Evolutionary conservation across 2,329 filamentous ascomycete genomes (phyloP), one percentile per base, ranked within the genome.

Genomic region (Penicillium sp.): DNA sequence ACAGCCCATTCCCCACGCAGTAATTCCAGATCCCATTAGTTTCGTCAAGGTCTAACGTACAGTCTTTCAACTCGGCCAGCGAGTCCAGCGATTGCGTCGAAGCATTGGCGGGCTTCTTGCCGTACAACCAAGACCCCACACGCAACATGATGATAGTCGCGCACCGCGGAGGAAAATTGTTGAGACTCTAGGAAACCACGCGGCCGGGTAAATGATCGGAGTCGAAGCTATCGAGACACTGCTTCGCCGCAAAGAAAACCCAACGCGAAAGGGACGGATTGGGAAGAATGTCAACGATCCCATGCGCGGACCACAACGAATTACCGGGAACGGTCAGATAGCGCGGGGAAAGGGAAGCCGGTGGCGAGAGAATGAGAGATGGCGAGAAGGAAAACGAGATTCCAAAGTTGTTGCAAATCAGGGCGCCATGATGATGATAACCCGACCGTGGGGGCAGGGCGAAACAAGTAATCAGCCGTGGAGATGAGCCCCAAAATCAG

Each of bases 41-140:
- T 47, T 20, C 31, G 15, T 5, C 17, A 55, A 20, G 52, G n/a
- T 31, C 52, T 17, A 43, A 74, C 73, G 65, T 69, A 81, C 78
- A 75, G 62, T 81, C 76, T 66, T 84, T 81, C 51, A 84, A 77
- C 74, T 88, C 86, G 63, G 83, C 81, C 52, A 84, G 69, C 62
- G 85, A 81, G 69, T 83, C 84, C 59, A 88, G 69, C 43, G 83
- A 86, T 71, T 82, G 82, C 12, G 82, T 82, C 42, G 82, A 82
- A 52, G 77, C 73, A 68, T 69, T 76, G 57, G 66, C 70, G 22
- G 73, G 70, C 69, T 76, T 76, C 60, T 77, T 79, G 70, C 73
- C 74, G 60, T 77, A 78, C n/a, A 80, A 69, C 78, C 78, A 80
- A 55, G 76, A 76, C 55, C 78, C 77, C 55, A 79, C 71, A 50